A percentile compares a stretch with the other conserved stretches of the same genome.
These are phyloP conservation scores for Aspergillus bertholletiae DNA, from an alignment of 495 filamentous ascomycete genomes.

Conservation along the genomic window DNA sequence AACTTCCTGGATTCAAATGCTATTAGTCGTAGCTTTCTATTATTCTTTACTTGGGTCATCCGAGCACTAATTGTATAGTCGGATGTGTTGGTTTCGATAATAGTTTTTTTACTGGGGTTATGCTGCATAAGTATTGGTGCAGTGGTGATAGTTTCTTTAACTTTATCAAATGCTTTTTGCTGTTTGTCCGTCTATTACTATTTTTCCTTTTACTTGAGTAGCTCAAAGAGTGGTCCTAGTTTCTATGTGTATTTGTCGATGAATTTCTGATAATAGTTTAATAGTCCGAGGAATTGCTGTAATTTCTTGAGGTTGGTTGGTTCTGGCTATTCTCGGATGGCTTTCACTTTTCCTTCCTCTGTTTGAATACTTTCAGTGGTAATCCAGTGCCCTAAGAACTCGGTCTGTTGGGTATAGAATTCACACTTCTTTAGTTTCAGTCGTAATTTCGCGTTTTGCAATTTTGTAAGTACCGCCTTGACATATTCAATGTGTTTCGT, in stretches of 20 bases:
- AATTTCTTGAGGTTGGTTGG: constrained; percentile 15
- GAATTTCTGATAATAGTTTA: constrained; percentile 29
- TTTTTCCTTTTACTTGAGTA: background rate
- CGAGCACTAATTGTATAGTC: constrained; percentile 10
- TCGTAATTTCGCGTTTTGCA: constrained; percentile 12
- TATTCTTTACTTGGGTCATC: constrained; percentile 10
- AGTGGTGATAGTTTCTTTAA: too few relatives aligned
- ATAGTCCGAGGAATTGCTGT: constrained; percentile 26
- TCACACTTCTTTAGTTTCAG: constrained; percentile 23
- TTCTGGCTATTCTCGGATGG: constrained; percentile 18
- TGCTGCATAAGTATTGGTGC: constrained; percentile 13
- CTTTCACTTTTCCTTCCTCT: constrained; percentile 16
- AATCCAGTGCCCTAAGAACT: constrained; percentile 25
- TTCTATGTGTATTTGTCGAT: constrained; percentile 13
- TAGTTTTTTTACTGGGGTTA: background rate
- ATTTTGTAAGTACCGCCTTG: constrained; percentile 8
- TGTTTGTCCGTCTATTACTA: too few relatives aligned
- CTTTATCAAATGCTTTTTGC: too few relatives aligned
- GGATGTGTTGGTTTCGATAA: constrained; percentile 18
- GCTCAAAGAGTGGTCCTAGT: background rate
- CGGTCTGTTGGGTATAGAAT: constrained; percentile 17
- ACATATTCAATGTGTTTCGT: constrained; percentile 21
- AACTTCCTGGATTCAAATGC: constrained; percentile 25
- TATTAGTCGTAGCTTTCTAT: constrained; percentile 6
- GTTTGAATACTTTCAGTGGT: constrained; percentile 15